Evolutionary conservation across 2,329 filamentous ascomycete genomes (phyloP).

Genomic region (Epichloe amarillans): DNA sequence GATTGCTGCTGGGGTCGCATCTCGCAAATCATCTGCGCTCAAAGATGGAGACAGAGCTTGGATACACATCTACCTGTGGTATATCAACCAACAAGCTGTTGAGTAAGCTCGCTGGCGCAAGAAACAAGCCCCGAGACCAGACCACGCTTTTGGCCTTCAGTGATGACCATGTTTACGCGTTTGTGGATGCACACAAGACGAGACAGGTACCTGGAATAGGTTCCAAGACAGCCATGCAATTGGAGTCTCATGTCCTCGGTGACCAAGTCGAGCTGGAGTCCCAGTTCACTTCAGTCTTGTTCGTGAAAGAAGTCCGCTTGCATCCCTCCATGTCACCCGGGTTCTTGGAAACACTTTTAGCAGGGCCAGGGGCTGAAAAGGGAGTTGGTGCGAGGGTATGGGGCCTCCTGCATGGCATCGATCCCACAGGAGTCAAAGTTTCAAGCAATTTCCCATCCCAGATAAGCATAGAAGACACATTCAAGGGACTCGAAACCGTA

Average conservation of each 20-base stretch:
- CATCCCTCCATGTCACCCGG: constrained; percentile 50
- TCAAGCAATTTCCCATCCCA: constrained; percentile 64
- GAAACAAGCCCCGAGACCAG: constrained; percentile 78
- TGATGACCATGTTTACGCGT: constrained; percentile 41
- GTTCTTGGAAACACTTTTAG: constrained; percentile 54
- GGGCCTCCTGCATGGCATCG: constrained; percentile 69
- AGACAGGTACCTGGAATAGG: constrained; percentile 79
- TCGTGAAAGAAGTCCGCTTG: constrained; percentile 50
- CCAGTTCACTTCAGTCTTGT: constrained; percentile 35
- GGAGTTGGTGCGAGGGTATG: constrained; percentile 64
- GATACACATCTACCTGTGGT: constrained; percentile 79
- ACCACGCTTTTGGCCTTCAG: constrained; percentile 66
- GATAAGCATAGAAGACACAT: constrained; percentile 92
- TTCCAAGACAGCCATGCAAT: constrained; percentile 41
- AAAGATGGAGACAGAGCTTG: constrained; percentile 59
- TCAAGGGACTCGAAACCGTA: constrained; percentile 54
- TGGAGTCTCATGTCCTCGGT: constrained; percentile 41
- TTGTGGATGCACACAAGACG: constrained; percentile 65
- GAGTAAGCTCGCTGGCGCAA: constrained; percentile 70
- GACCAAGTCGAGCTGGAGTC: constrained; percentile 19
- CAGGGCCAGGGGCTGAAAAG: constrained; percentile 54
- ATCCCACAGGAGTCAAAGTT: constrained; percentile 58
- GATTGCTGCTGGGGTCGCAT: constrained; percentile 68
- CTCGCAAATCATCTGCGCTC: constrained; percentile 61
- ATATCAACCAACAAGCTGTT: constrained; percentile 79